Evolutionary conservation across 768 basidiomycete genomes (phyloP).

Genomic region (Lactarius vividus): DNA sequence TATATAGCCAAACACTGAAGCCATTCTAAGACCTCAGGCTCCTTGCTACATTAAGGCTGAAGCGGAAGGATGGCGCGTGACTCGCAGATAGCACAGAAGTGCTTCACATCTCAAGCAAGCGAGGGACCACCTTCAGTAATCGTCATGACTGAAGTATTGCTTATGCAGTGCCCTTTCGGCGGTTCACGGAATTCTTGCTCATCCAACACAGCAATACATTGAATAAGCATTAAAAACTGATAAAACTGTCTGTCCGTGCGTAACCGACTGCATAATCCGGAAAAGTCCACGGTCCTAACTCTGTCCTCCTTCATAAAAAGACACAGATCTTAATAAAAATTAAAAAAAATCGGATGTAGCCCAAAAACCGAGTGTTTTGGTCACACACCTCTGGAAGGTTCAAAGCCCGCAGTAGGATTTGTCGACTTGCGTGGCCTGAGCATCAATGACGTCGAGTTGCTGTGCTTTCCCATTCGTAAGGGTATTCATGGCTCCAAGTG

Average conservation of each 20-base stretch:
- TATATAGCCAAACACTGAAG: too few relatives aligned
- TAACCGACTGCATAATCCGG: not conserved
- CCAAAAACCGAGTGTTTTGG: not conserved
- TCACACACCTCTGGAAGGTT: not conserved
- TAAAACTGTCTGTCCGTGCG: not conserved
- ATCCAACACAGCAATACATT: not conserved
- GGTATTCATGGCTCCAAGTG: slow-evolving; percentile 50
- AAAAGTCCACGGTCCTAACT: not conserved
- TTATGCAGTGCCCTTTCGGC: not conserved
- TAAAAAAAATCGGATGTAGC: not conserved
- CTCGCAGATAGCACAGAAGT: not conserved
- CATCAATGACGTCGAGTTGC: slow-evolving; percentile 1
- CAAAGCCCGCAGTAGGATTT: not conserved
- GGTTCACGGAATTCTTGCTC: not conserved
- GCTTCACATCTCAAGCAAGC: not conserved
- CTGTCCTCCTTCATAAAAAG: not conserved
- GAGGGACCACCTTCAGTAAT: not conserved
- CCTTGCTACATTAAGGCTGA: not conserved
- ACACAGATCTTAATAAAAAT: too few relatives aligned
- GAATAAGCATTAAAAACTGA: not conserved
- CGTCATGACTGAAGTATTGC: not conserved
- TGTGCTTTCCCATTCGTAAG: slow-evolving; percentile 38
- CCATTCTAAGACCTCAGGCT: too few relatives aligned
- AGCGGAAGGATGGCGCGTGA: not conserved
- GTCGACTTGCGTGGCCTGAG: not conserved